phyloP scores from a whole-genome alignment of 2,329 filamentous ascomycete genomes.

The Cryoendolithus antarcticus region DNA sequence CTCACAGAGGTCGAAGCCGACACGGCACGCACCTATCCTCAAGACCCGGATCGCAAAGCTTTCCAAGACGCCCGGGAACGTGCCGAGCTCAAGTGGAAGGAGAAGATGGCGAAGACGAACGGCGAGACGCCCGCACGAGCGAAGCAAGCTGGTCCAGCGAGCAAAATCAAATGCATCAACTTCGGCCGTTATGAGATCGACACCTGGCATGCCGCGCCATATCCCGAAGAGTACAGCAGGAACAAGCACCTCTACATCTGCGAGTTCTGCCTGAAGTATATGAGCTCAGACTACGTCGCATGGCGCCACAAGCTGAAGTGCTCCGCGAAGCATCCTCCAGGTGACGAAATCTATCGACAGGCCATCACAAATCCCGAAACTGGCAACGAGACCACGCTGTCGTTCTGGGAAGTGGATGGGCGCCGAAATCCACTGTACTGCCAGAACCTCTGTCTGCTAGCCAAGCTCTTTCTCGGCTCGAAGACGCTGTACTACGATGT shows the following conservation, averaged over 20 bases:
- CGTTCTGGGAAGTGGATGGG: constrained; percentile 95
- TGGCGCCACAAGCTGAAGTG: constrained; percentile 96
- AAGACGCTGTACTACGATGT: constrained; percentile 98
- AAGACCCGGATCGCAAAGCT: constrained; percentile 63
- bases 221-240: constrained; percentile 94
- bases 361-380: constrained; percentile 48
- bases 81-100: constrained; percentile 84
- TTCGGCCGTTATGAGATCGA: constrained; percentile 97
- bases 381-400: constrained; percentile 31
- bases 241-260: constrained; percentile 97
- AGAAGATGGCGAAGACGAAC: constrained; percentile 50
- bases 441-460: constrained; percentile 89
- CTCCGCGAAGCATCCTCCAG: constrained; percentile 88
- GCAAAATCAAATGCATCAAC: constrained; percentile 97
- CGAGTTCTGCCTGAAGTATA: constrained; percentile 98
- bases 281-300: constrained; percentile 97
- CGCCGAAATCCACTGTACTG: constrained; percentile 97
- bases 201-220: constrained; percentile 97
- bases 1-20: constrained; percentile 81
- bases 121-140: constrained; percentile 44
- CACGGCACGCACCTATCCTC: constrained; percentile 76
- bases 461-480: constrained; percentile 94
- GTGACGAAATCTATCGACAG: constrained; percentile 93
- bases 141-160: constrained; percentile 74
- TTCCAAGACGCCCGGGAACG: constrained; percentile 86